Evolutionary conservation across 2,329 filamentous ascomycete genomes (phyloP).

Genomic region (Fusarium tanahbumbuense): DNA sequence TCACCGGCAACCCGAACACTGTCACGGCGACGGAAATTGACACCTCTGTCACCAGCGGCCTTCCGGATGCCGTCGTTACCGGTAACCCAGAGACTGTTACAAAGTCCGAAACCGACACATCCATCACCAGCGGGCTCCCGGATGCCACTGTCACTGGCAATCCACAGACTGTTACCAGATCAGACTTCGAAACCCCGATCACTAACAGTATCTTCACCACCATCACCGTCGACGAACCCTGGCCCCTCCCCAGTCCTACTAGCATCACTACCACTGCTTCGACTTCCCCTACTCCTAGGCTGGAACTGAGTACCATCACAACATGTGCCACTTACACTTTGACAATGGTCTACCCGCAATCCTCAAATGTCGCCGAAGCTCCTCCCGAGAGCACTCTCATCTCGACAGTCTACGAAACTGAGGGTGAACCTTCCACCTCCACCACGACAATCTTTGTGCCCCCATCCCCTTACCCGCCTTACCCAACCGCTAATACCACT

Average conservation of each 20-base stretch:
- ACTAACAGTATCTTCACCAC: constrained; percentile 12
- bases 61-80: constrained; percentile 44
- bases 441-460: constrained; percentile 51
- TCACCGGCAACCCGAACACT: constrained; percentile 47
- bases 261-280: constrained; percentile 44
- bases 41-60: constrained; percentile 30
- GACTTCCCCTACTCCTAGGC: constrained; percentile 46
- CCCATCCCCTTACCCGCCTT: constrained; percentile 44
- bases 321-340: constrained; percentile 45
- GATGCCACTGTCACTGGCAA: constrained; percentile 42
- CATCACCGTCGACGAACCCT: background rate
- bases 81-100: constrained; percentile 46
- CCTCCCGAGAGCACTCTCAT: constrained; percentile 48
- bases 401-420: constrained; percentile 49
- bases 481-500: constrained; percentile 49
- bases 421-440: constrained; percentile 43
- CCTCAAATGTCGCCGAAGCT: background rate
- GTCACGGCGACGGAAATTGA: constrained; percentile 43
- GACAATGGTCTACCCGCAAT: background rate
- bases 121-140: constrained; percentile 33
- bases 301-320: constrained; percentile 44
- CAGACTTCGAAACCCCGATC: constrained; percentile 36
- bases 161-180: constrained; percentile 47
- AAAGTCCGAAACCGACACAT: constrained; percentile 42
- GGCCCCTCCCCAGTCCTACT: background rate